Evolutionary conservation across 495 filamentous ascomycete species (phyloP).

Genomic region (Aspergillus wentii): DNA sequence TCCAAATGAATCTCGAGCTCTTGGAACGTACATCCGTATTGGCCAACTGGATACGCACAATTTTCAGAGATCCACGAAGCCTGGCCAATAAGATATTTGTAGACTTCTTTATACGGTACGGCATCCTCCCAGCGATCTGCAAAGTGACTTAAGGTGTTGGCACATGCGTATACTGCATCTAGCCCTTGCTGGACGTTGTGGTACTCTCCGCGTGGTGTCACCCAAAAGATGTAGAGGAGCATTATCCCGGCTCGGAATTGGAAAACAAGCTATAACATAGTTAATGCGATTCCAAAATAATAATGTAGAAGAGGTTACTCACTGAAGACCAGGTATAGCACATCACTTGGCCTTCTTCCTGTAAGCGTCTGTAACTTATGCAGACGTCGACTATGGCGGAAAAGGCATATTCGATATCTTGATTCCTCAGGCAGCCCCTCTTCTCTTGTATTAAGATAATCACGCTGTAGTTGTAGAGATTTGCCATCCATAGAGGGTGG

Average conservation of each 20-base stretch:
- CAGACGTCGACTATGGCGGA: constrained; percentile 25
- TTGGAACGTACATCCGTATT: constrained; percentile 3
- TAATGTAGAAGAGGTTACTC: too few relatives aligned
- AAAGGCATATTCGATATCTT: constrained; percentile 23
- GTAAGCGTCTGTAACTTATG: constrained; percentile 21
- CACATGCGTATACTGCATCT: constrained; percentile 19
- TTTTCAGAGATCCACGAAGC: constrained; percentile 4
- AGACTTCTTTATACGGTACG: constrained; percentile 17
- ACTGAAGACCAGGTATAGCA: constrained; percentile 35
- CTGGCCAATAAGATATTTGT: constrained; percentile 17
- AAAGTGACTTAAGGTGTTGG: constrained; percentile 18
- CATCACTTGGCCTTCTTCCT: constrained; percentile 29
- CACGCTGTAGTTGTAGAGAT: constrained; percentile 29
- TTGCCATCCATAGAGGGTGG: constrained; percentile 29
- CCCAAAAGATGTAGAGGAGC: constrained; percentile 30
- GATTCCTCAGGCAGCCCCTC: constrained; percentile 18
- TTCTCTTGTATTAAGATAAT: constrained; percentile 27
- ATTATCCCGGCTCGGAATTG: constrained; percentile 27
- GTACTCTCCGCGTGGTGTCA: constrained; percentile 9
- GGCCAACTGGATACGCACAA: not conserved
- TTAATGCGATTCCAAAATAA: constrained; percentile 4
- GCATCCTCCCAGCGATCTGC: constrained; percentile 25
- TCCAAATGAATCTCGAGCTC: constrained; percentile 17
- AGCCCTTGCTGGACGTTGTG: constrained; percentile 5
- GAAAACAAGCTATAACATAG: constrained; percentile 21